Percentiles rank a stretch among this genome's conserved stretches.
phyloP scores from a whole-genome alignment of 2,329 filamentous ascomycete species.

The Daldinia sp. region DNA sequence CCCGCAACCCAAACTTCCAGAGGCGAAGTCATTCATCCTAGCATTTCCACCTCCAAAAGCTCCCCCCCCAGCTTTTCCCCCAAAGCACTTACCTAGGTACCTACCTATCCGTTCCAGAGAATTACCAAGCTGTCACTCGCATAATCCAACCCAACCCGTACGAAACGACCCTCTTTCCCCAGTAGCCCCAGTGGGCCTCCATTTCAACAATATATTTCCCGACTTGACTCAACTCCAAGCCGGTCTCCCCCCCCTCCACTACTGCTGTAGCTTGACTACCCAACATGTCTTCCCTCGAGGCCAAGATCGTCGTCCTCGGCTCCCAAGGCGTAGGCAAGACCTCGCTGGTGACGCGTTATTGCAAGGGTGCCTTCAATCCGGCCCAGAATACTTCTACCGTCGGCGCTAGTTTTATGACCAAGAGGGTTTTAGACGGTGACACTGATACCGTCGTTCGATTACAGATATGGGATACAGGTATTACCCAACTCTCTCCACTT shows the following conservation, averaged over 20 bases:
- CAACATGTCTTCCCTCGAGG: slow-evolving; percentile 71
- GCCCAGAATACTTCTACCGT: slow-evolving; percentile 74
- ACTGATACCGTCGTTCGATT: slow-evolving; percentile 87
- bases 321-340: slow-evolving; percentile 84
- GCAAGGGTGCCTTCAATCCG: slow-evolving; percentile 75
- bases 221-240: not conserved
- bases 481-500: slow-evolving; percentile 14
- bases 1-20: slow-evolving; percentile 27
- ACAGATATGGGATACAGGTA: slow-evolving; percentile 94
- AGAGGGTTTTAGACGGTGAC: slow-evolving; percentile 82
- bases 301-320: slow-evolving; percentile 83
- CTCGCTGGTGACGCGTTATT: slow-evolving; percentile 78
- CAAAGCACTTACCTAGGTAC: not conserved
- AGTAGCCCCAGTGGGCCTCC: too few species aligned
- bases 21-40: slow-evolving; percentile 30
- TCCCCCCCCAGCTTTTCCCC: not conserved
- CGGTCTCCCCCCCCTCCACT: too few species aligned
- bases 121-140: slow-evolving; percentile 5
- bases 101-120: not conserved
- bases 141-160: not conserved
- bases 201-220: slow-evolving; percentile 6
- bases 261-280: not conserved
- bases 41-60: not conserved
- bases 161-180: not conserved
- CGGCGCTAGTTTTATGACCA: slow-evolving; percentile 81